Base-by-base conservation (phyloP, 2,329 filamentous ascomycete genomes). In the Venturia aucupariae region DNA sequence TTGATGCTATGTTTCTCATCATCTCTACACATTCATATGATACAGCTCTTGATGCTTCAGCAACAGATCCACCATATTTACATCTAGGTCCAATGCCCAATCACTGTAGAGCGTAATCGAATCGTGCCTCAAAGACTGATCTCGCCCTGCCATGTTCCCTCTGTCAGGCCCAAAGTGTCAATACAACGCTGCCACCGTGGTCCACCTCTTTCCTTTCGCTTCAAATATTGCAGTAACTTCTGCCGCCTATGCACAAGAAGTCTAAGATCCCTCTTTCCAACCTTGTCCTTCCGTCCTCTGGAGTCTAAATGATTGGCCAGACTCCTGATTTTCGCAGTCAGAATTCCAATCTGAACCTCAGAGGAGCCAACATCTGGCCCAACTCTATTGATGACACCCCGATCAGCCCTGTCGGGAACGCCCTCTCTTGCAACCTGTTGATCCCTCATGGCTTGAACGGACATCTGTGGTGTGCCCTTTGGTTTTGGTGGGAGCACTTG, bases 301-400 rank as follows among this genome's bases (percentile, higher is more conserved):
- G 79, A 81, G 71, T 88, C 82, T 62, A 96, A 77, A 68, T 88
- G 86, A 69, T 89, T 82, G 19, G 89, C 87, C 61, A 99, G 75
- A 30, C 88, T 86, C 67, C 90, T 83, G 73, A 99, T 99, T 82
- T 97, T 97, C 65, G 91, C 85, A 3, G 94, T 99, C 74, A 99
- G 77, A 70, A 99, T 95, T 57, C 92, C 92, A 69, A 95, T 91
- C 80, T 99, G 94, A n/a, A 99, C 95, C 78, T 99, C 94, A 7
- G 90, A 90, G 70, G 90, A 96, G 42, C 94, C 94, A 0, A 93
- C 99, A 74, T 99, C 94, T 5, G 89, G 89, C 0, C 94, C 94
- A n/a, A 87, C 86, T 39, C 95, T 88, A 17, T 42, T 22, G n/a
- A 55, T 39, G 3, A n/a, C 46, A 8, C 19, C 24, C 41, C 27